phyloP scores from a whole-genome alignment of 1,284 basidiomycete genomes.

The Papiliotrema nemorosa region DNA sequence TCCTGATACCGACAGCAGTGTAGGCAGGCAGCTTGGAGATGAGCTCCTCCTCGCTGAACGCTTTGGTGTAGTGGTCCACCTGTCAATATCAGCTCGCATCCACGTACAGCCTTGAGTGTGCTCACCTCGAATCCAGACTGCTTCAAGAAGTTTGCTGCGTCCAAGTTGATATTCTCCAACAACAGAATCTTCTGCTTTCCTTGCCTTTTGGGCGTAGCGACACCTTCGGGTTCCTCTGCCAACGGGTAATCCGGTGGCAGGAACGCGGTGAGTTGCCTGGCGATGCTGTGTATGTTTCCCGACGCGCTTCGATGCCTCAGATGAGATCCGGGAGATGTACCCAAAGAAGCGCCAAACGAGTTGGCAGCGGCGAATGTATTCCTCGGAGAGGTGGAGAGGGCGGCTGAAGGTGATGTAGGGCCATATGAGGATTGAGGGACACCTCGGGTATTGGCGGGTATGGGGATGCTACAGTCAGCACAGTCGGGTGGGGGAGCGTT shows the following conservation, averaged over 20 bases:
- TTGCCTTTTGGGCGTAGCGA: constrained; percentile 27
- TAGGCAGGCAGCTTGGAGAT: constrained; percentile 80
- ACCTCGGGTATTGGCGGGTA: constrained; percentile 46
- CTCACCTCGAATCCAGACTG: constrained; percentile 68
- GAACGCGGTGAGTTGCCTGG: constrained; percentile 46
- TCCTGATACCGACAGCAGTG: constrained; percentile 93
- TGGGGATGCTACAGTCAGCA: constrained; percentile 40
- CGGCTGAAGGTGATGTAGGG: constrained; percentile 26
- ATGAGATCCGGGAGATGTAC: constrained; percentile 22
- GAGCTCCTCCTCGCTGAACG: constrained; percentile 90
- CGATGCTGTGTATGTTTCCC: constrained; percentile 16
- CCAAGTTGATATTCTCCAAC: constrained; percentile 92
- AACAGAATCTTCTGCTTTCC: constrained; percentile 60
- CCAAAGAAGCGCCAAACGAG: no score
- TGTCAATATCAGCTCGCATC: constrained; percentile 48
- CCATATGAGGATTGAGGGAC: constrained; percentile 31
- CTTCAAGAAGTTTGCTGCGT: constrained; percentile 78
- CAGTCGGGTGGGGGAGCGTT: constrained; percentile 9
- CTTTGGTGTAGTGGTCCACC: constrained; percentile 85
- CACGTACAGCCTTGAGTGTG: background rate
- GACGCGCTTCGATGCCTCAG: constrained; percentile 19
- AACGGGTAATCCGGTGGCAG: constrained; percentile 42
- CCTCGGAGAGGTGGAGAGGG: constrained; percentile 12
- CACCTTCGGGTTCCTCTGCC: constrained; percentile 22
- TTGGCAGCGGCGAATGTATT: background rate